A percentile compares a stretch with the other conserved stretches of the same genome.
phyloP scores from a whole-genome alignment of 768 basidiomycete species.

The Lepiota brunneoincarnata region DNA sequence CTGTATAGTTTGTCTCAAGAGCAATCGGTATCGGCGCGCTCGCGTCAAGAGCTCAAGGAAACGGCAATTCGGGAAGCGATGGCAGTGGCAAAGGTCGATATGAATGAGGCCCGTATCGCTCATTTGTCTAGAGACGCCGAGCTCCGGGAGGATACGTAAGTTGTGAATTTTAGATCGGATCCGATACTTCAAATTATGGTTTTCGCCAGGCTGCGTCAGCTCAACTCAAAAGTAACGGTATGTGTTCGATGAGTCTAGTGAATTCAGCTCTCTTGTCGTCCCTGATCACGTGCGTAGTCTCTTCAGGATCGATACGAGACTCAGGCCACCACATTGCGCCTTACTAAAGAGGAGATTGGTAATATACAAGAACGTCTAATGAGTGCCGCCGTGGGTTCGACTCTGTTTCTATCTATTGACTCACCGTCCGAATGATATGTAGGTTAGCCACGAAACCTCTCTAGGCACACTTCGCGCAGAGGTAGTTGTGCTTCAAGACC shows the following conservation, averaged over 20 bases:
- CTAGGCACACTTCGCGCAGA: conserved; percentile 34
- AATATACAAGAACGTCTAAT: conserved; percentile 38
- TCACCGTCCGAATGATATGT: neutral
- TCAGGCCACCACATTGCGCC: conserved; percentile 47
- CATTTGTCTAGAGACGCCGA: conserved; percentile 1
- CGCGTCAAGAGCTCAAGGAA: conserved; percentile 9
- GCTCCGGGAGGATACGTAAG: conserved; percentile 10
- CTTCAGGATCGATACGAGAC: conserved; percentile 56
- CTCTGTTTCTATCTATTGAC: neutral
- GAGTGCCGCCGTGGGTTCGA: neutral
- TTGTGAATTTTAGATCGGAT: neutral
- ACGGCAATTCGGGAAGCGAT: conserved; percentile 1
- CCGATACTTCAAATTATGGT: neutral
- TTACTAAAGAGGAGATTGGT: conserved; percentile 52
- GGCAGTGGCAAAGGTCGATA: conserved; percentile 1
- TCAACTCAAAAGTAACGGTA: conserved; percentile 4
- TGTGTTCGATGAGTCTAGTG: neutral
- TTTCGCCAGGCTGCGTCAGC: neutral
- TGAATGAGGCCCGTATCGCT: conserved; percentile 3
- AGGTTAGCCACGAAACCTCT: conserved; percentile 27
- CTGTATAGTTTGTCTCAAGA: conserved; percentile 4
- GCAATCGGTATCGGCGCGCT: neutral
- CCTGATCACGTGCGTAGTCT: conserved; percentile 35
- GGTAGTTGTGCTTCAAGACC: conserved; percentile 38
- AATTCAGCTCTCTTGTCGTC: neutral